These are phyloP conservation scores for Fusarium haematococcum DNA, from an alignment of 2,329 filamentous ascomycete species.

Conservation along the genomic window DNA sequence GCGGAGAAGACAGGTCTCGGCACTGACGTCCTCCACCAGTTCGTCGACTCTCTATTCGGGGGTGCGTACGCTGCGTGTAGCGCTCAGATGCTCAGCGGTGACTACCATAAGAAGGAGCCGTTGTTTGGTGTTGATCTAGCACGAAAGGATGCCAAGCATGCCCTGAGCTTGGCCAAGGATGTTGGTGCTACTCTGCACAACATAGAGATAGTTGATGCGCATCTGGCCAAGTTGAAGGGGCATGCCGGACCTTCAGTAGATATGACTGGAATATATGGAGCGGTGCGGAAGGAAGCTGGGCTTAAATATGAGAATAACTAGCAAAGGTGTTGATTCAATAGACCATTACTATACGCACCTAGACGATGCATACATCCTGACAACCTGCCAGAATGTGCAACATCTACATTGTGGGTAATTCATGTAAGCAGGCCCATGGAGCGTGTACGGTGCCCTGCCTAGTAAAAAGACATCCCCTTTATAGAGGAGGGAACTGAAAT, in stretches of 20 bases:
- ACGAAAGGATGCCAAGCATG: slow-evolving; percentile 84
- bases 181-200: slow-evolving; percentile 73
- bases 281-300: slow-evolving; percentile 78
- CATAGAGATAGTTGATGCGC: slow-evolving; percentile 74
- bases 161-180: slow-evolving; percentile 71
- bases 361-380: not conserved
- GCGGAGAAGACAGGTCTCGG: slow-evolving; percentile 87
- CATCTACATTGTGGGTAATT: not conserved
- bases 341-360: not conserved
- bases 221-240: slow-evolving; percentile 77
- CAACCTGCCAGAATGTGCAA: not conserved
- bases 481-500: not conserved
- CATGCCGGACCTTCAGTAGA: slow-evolving; percentile 78
- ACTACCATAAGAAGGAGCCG: slow-evolving; percentile 83
- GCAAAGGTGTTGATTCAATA: not conserved
- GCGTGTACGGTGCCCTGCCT: not conserved
- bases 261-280: slow-evolving; percentile 85
- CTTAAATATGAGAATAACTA: slow-evolving; percentile 76
- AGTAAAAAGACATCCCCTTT: not conserved
- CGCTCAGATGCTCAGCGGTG: slow-evolving; percentile 77
- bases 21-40: slow-evolving; percentile 74
- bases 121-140: slow-evolving; percentile 86
- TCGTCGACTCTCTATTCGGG: slow-evolving; percentile 80
- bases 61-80: slow-evolving; percentile 82
- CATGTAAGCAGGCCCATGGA: not conserved